Base-by-base conservation (phyloP, 1,284 basidiomycete genomes). In the Paramarasmius palmivorus region DNA sequence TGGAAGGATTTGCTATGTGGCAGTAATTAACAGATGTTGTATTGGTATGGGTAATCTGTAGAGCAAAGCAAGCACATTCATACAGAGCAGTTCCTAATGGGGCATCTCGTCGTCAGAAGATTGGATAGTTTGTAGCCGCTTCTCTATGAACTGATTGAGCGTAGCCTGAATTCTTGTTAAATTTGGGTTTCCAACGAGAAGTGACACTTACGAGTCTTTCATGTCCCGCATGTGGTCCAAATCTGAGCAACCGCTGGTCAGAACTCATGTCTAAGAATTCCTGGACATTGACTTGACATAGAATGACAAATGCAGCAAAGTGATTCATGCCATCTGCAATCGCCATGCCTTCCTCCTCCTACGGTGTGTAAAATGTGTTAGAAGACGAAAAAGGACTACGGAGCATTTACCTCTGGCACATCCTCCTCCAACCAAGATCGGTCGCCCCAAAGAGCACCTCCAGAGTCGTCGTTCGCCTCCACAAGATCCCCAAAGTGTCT, bases 371-470 rank as follows among this genome's bases (percentile, higher is more conserved):
- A 29, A 34, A 50, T 25, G 36, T 25, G 35, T 25, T 57, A 23
- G 17, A 32, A 15, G 19, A 22, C n/a, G 50, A 39, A 17, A 19
- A 14, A 26, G 15, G 12, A 9, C 25, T 38, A 34, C n/a, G 46
- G 50, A 53, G n/a, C 12, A 25, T 65, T 42, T 53, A 81, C 84
- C 67, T 89, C 83, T 42, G 72, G 69, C 9, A 74, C 73, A 22
- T 86, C 82, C 29, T 72, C 69, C 19, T 77, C 75, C 29, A 90
- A 63, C 88, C 88, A 90, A 19, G 61, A 67, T 35, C 86, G 73
- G 35, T 74, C 70, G 7, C 70, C 78, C 88, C 86, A 90, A n/a
- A 84, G 55, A 9, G 65, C 59, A 0, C 78, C 77, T 39, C 62
- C 61, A 12, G 74, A 76, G 17, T 52, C 58, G 60, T 82, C 78